These are phyloP conservation scores for Boletellus dicymbophilus DNA, from an alignment of 1,284 basidiomycete genomes.

Conservation along the genomic window DNA sequence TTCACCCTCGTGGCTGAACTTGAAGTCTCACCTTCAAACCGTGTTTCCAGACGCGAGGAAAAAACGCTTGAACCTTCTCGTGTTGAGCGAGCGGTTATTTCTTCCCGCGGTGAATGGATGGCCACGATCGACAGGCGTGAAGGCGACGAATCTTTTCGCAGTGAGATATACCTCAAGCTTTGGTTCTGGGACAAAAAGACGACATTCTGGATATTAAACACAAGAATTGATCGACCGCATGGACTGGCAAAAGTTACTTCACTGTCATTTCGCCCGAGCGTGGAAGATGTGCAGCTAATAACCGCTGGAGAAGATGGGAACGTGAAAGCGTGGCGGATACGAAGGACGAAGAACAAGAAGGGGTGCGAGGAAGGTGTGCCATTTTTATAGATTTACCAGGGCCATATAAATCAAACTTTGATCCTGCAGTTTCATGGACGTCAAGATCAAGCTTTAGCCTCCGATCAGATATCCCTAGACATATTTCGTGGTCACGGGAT, in stretches of 20 bases:
- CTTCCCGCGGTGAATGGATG: slow-evolving; percentile 84
- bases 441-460: slow-evolving; percentile 71
- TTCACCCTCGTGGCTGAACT: slow-evolving; percentile 83
- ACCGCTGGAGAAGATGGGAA: slow-evolving; percentile 71
- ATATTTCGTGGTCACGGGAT: slow-evolving; percentile 83
- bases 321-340: slow-evolving; percentile 74
- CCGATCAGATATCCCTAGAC: slow-evolving; percentile 65
- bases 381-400: neutral
- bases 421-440: slow-evolving; percentile 72
- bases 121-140: slow-evolving; percentile 86
- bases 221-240: slow-evolving; percentile 91
- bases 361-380: slow-evolving; percentile 52
- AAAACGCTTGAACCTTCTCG: slow-evolving; percentile 76
- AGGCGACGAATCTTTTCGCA: slow-evolving; percentile 60
- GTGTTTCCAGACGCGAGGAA: slow-evolving; percentile 84
- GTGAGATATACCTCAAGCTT: slow-evolving; percentile 85
- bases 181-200: slow-evolving; percentile 81
- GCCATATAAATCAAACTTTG: slow-evolving; percentile 4
- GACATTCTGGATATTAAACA: slow-evolving; percentile 76
- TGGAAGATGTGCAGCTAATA: slow-evolving; percentile 44
- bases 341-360: slow-evolving; percentile 42
- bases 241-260: slow-evolving; percentile 65
- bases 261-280: slow-evolving; percentile 66
- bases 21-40: slow-evolving; percentile 93
- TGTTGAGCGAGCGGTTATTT: slow-evolving; percentile 74